Base-by-base conservation (phyloP, 1,284 basidiomycete genomes). In the Heterobasidion annosum region DNA sequence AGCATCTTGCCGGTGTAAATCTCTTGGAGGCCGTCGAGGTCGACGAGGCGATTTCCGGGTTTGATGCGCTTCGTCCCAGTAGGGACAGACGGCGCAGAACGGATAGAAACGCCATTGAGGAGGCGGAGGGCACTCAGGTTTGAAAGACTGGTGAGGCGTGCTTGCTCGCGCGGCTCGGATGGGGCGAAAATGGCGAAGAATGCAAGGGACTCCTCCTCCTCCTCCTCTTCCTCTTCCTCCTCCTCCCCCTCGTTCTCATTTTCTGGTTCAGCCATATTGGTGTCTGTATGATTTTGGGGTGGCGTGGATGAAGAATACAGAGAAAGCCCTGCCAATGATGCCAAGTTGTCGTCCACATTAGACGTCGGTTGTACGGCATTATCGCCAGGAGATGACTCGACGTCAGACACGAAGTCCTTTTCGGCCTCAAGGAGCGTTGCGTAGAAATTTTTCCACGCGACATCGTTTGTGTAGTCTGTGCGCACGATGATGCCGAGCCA, bases 41-140 rank as follows among this genome's bases (percentile, higher is more conserved):
- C 83, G 45, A 84, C 73, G n/a, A 90, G 73, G 43, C 78, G 72
- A 64, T 84, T 78, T 16, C 71, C 71, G 25, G 77, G 73, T 34
- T 68, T 67, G 54, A 78, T 67, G 44, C 73, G 76, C 52, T 70
- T 74, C 19, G 68, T 67, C 35, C 72, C 77, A 2, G 68, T 57
- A 40, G 77, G 77, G 9, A 67, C 75, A 7, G 53, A 53, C 10
- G 82, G 82, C 0, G 79, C 70, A 10, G 66, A 70, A 19, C 82
- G 77, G 54, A 85, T 71, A 59, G 81, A 77, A 12, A 85, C 79
- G 58, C 88, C 83, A 65, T 83, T 85, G 61, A 91, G 70, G 3
- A 88, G 68, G n/a, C 85, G 82, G 18, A 90, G 74, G 9, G 78
- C 80, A 1, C 70, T 64, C 48, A 90, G 61, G 62, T 90, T 90